Conservation (phyloP, 305 asterid species). For the Solanum aculeatissimum region DNA sequence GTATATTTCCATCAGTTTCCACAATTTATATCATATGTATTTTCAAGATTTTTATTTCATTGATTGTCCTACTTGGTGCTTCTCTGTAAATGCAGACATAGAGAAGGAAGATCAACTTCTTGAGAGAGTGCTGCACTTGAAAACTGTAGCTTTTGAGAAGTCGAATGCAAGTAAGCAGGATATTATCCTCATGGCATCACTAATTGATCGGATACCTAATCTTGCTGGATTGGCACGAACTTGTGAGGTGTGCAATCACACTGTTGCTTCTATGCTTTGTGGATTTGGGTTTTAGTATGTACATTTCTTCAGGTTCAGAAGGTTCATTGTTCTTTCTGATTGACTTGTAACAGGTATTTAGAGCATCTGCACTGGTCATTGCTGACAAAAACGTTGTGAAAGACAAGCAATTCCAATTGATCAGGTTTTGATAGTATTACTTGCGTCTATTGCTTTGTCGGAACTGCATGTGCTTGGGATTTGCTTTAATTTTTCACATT, state of each 20-base stretch:
- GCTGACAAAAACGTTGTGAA: conserved; percentile 60
- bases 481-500: not conserved
- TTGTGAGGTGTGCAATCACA: conserved; percentile 52
- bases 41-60: not conserved
- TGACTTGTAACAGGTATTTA: conserved; percentile 42
- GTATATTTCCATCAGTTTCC: not conserved
- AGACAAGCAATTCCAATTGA: conserved; percentile 97
- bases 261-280: not conserved
- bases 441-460: not conserved
- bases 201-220: conserved; percentile 92
- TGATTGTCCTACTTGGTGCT: not conserved
- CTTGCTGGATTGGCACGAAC: conserved; percentile 97
- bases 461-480: not conserved
- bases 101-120: conserved; percentile 75
- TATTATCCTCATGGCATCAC: conserved; percentile 69
- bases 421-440: conserved; percentile 40
- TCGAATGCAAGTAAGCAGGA: conserved; percentile 61
- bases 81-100: conserved; percentile 35
- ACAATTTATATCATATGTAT: not conserved
- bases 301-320: not conserved
- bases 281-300: not conserved
- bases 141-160: conserved; percentile 53
- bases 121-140: conserved; percentile 51
- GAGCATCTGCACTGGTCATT: conserved; percentile 70
- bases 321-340: not conserved